phyloP scores from a whole-genome alignment of 2,329 filamentous ascomycete species.

The Periconia digitata region DNA sequence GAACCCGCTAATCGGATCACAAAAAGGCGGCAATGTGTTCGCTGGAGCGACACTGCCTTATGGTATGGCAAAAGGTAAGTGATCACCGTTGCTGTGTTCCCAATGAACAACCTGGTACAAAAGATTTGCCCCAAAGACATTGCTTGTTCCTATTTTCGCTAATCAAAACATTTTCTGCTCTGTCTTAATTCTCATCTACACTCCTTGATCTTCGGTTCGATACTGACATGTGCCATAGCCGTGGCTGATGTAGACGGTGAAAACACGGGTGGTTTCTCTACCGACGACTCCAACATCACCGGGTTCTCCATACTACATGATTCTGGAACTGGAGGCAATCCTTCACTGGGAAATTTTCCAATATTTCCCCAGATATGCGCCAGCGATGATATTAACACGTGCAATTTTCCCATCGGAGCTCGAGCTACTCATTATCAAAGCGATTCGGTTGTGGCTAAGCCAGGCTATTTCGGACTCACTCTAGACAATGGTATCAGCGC shows the following conservation, averaged over 20 bases:
- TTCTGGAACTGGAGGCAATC: slow-evolving; percentile 44
- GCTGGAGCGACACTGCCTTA: slow-evolving; percentile 51
- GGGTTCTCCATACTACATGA: slow-evolving; percentile 45
- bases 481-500: slow-evolving; percentile 58
- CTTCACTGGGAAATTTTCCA: slow-evolving; percentile 73
- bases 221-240: slow-evolving; percentile 49
- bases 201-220: slow-evolving; percentile 14
- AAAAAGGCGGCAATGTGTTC: slow-evolving; percentile 51
- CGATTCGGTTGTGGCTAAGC: slow-evolving; percentile 55
- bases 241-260: slow-evolving; percentile 51
- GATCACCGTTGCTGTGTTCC: background rate
- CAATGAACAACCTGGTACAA: background rate
- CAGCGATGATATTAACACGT: slow-evolving; percentile 62
- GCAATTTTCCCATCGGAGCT: slow-evolving; percentile 54
- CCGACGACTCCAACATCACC: slow-evolving; percentile 46
- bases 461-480: slow-evolving; percentile 62
- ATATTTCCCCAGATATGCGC: slow-evolving; percentile 69
- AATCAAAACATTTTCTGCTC: background rate
- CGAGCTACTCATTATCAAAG: slow-evolving; percentile 55
- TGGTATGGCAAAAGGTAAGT: slow-evolving; percentile 47
- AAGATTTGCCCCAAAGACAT: no score
- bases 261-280: slow-evolving; percentile 60
- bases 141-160: background rate
- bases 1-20: slow-evolving; percentile 49
- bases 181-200: background rate